These are phyloP conservation scores for Rhodotorula kratochvilovae DNA, from an alignment of 768 basidiomycete species.

Conservation along the genomic window DNA sequence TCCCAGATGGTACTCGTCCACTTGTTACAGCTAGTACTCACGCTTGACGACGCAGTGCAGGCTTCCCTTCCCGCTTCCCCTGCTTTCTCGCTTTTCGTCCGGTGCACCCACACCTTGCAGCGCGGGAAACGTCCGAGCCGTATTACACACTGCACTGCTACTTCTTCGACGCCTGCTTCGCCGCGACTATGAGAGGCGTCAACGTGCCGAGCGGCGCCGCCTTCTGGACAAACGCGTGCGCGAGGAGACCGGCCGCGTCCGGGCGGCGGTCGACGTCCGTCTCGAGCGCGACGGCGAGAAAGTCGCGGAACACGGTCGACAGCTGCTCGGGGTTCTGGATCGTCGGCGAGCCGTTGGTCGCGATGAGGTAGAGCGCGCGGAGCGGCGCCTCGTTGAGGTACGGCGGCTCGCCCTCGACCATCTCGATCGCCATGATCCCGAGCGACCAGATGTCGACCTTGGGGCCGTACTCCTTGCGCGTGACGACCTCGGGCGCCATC, in stretches of 20 bases:
- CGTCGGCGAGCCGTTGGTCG: conserved; percentile 93
- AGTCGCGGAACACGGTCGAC: conserved; percentile 80
- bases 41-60: too few relatives aligned
- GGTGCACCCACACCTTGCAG: too few relatives aligned
- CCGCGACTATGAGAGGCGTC: too few relatives aligned
- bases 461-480: conserved; percentile 78
- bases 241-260: conserved; percentile 70
- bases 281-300: conserved; percentile 78
- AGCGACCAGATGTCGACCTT: conserved; percentile 98
- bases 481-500: conserved; percentile 98
- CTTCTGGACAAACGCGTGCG: conserved; percentile 56
- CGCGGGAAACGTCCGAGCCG: too few relatives aligned
- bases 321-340: conserved; percentile 84
- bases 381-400: conserved; percentile 66
- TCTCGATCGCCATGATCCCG: conserved; percentile 82
- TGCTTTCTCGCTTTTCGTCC: too few relatives aligned
- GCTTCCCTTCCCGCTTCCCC: too few relatives aligned
- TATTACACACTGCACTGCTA: too few relatives aligned
- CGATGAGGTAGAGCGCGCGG: conserved; percentile 94
- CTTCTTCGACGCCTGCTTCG: too few relatives aligned
- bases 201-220: conserved; percentile 46
- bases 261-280: conserved; percentile 94
- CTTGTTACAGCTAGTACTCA: too few relatives aligned
- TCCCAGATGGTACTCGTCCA: too few relatives aligned
- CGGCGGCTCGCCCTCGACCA: conserved; percentile 92